These are phyloP conservation scores for Bipolaris zeicola DNA, from an alignment of 2,329 filamentous ascomycete species.

Conservation along the genomic window DNA sequence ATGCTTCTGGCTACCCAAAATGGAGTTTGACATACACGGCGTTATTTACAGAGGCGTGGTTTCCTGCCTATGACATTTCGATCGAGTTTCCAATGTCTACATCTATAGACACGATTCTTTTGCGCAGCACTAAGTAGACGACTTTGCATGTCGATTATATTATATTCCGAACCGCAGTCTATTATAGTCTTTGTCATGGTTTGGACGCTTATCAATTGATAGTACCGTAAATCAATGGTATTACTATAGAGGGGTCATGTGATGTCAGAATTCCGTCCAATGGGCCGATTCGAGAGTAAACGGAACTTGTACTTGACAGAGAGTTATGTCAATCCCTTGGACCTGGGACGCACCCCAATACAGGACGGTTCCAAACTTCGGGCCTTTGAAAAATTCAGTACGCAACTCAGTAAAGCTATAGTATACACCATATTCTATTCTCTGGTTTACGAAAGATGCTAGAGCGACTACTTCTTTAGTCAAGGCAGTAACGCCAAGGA, in stretches of 20 bases:
- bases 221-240: neutral
- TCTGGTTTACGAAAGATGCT: too few relatives aligned
- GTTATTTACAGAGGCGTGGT: conserved; percentile 6
- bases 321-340: too few relatives aligned
- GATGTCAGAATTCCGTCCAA: neutral
- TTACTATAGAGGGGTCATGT: neutral
- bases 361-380: too few relatives aligned
- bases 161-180: neutral
- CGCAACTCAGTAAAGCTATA: too few relatives aligned
- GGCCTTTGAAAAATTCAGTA: too few relatives aligned
- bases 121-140: conserved; percentile 16
- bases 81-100: conserved; percentile 7
- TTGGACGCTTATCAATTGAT: neutral
- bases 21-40: conserved; percentile 6
- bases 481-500: too few relatives aligned
- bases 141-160: neutral
- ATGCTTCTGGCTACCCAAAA: conserved; percentile 12
- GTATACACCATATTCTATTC: too few relatives aligned
- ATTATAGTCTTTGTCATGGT: neutral
- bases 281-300: neutral
- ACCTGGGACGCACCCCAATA: too few relatives aligned
- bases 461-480: too few relatives aligned
- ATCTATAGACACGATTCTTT: neutral
- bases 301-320: too few relatives aligned
- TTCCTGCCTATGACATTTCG: conserved; percentile 2